Base-by-base conservation (phyloP, 2,329 filamentous ascomycete genomes). In the Cladosporium sphaerospermum region DNA sequence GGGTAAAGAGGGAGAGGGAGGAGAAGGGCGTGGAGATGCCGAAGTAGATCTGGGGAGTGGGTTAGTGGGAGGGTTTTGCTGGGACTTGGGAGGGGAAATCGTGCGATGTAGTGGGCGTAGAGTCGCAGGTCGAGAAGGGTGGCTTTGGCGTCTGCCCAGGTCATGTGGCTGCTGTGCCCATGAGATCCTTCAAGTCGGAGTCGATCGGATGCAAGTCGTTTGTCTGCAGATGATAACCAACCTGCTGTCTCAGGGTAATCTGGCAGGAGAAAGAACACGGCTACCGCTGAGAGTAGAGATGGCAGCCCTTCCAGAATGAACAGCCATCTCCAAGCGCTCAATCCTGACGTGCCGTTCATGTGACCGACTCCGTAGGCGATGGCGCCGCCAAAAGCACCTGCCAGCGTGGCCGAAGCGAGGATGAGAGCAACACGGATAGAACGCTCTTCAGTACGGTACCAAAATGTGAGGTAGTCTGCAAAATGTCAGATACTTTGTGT, bases 311-410 rank as follows among this genome's bases (percentile, higher is more conserved):
- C 65, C 1, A 89, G 70, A 53, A 90, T 85, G 65, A 92, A 92
- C 41, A 92, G 88, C 52, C 54, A 56, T 1, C 80, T 75, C 88
- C 88, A 91, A 1, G 84, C 85, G 32, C 49, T 55, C 40, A 76
- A 77, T 0, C 80, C 80, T 19, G 73, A 80, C 2, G 81, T 63
- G 11, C 76, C 75, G 53, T 74, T 66, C 77, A 83, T 81, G 59
- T 79, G 73, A 3, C 75, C 67, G 45, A 82, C 81, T 10, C 74
- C 80, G 45, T 63, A 67, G 1, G 66, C 66, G 13, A 67, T 62
- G 10, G 67, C 64, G 2, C 66, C 66, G 33, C 66, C 65, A 52
- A 69, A 69, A 9, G 66, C 66, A 2, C 66, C 65, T 9, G 66
- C 66, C 3, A 68, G 47, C 10, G 64, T 63, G 4, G 65, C 66